phyloP scores from a whole-genome alignment of 192 early-diverging fungal species.

The Linnemannia elongata region DNA sequence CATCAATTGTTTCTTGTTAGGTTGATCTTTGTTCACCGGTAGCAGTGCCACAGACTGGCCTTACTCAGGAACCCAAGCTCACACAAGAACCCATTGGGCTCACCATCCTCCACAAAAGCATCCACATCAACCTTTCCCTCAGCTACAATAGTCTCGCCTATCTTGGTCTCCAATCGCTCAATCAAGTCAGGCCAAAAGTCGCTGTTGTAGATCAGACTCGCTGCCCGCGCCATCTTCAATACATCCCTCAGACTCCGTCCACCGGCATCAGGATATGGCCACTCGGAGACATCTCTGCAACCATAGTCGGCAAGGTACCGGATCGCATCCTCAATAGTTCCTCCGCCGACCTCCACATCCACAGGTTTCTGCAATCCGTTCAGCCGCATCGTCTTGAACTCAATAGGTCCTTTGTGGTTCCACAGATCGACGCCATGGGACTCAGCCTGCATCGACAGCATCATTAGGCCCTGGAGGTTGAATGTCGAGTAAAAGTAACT shows the following conservation, averaged over 20 bases:
- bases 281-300: constrained; percentile 35
- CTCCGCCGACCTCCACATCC: constrained; percentile 29
- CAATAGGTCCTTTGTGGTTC: constrained; percentile 45
- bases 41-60: constrained; percentile 41
- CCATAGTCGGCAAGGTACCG: constrained; percentile 33
- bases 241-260: constrained; percentile 31
- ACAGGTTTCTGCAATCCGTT: constrained; percentile 14
- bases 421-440: constrained; percentile 56
- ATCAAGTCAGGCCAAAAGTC: constrained; percentile 36
- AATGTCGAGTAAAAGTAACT: constrained; percentile 68
- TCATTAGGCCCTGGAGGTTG: constrained; percentile 63
- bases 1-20: background rate
- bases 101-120: constrained; percentile 7
- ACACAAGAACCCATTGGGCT: constrained; percentile 43
- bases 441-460: constrained; percentile 54
- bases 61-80: constrained; percentile 47
- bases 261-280: constrained; percentile 47
- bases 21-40: constrained; percentile 8
- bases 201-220: constrained; percentile 32
- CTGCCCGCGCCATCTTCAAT: constrained; percentile 44
- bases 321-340: constrained; percentile 44
- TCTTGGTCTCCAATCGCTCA: constrained; percentile 35
- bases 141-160: constrained; percentile 10
- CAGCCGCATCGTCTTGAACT: constrained; percentile 4
- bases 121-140: background rate